Evolutionary conservation across 345 rosid species (phyloP).

Genomic region (Eucalyptus cloeziana): DNA sequence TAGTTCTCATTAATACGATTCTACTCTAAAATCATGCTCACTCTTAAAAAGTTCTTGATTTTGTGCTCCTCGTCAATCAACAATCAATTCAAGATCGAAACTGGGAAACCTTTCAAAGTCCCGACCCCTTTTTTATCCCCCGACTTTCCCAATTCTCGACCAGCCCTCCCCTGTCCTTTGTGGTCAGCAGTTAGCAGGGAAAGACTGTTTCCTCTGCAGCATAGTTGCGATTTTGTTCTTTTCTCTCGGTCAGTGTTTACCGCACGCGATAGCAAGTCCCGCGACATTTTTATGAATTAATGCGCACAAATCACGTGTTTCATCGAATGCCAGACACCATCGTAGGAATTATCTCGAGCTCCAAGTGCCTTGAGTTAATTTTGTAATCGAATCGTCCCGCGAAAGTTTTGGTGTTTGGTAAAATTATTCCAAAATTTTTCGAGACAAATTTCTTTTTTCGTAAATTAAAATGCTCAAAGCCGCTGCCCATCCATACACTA

Average conservation of each 20-base stretch:
- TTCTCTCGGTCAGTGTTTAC: not conserved
- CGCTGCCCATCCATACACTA: no score
- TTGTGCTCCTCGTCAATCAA: no score
- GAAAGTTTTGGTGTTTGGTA: not conserved
- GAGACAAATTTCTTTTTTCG: not conserved
- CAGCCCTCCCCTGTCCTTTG: not conserved
- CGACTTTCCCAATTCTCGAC: not conserved
- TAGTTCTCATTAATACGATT: accelerated
- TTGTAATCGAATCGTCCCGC: no score
- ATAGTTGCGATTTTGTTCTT: not conserved
- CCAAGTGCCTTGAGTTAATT: no score
- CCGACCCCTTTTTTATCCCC: not conserved
- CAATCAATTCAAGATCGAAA: not conserved
- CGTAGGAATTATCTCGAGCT: not conserved
- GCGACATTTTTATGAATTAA: not conserved
- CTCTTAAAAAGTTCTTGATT: no score
- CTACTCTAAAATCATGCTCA: no score
- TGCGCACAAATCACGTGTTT: not conserved
- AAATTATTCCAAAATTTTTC: no score
- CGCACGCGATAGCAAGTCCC: not conserved
- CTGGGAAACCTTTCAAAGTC: not conserved
- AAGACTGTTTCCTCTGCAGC: not conserved
- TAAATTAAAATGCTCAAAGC: not conserved
- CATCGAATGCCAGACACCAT: not conserved
- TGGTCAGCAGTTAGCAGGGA: no score